These are phyloP conservation scores for Geoglossum glabrum DNA, from an alignment of 495 filamentous ascomycete species.

Conservation along the genomic window DNA sequence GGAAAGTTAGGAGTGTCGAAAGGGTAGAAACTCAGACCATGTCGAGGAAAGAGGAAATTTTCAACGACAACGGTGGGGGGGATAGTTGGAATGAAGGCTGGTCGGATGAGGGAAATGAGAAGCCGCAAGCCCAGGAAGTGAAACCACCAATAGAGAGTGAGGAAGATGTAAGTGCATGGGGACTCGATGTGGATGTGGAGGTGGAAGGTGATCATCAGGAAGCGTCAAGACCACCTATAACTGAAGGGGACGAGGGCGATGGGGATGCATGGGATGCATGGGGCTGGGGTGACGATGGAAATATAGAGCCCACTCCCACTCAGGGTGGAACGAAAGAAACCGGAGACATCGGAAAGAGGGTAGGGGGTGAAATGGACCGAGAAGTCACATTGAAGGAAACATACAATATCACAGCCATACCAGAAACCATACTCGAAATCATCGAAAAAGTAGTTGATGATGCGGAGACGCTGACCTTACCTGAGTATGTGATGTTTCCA, in stretches of 20 bases:
- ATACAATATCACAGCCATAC: conserved; percentile 68
- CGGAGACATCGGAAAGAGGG: background rate
- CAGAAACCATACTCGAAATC: conserved; percentile 50
- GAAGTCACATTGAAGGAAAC: conserved; percentile 66
- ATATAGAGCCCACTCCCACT: background rate
- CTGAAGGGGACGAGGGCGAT: conserved; percentile 18
- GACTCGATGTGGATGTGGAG: conserved; percentile 31
- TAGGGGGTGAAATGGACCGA: conserved; percentile 5
- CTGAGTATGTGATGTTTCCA: conserved; percentile 23
- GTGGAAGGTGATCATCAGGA: background rate
- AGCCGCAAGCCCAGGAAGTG: background rate
- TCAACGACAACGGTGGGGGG: conserved; percentile 31
- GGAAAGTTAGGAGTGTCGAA: conserved; percentile 46
- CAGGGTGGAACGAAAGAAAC: background rate
- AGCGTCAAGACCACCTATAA: background rate
- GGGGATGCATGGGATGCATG: conserved; percentile 6
- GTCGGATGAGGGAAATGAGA: conserved; percentile 42
- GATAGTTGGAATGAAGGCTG: conserved; percentile 63
- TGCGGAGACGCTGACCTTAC: conserved; percentile 36
- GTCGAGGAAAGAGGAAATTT: conserved; percentile 39
- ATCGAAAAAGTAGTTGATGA: conserved; percentile 51
- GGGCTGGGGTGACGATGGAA: conserved; percentile 4
- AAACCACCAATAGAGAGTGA: conserved; percentile 11
- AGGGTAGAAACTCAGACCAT: conserved; percentile 68
- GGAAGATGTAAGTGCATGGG: conserved; percentile 47